A percentile compares a stretch with the other conserved stretches of the same genome.
phyloP scores from a whole-genome alignment of 2,329 filamentous ascomycete species.

The Cyclaneusma minus region DNA sequence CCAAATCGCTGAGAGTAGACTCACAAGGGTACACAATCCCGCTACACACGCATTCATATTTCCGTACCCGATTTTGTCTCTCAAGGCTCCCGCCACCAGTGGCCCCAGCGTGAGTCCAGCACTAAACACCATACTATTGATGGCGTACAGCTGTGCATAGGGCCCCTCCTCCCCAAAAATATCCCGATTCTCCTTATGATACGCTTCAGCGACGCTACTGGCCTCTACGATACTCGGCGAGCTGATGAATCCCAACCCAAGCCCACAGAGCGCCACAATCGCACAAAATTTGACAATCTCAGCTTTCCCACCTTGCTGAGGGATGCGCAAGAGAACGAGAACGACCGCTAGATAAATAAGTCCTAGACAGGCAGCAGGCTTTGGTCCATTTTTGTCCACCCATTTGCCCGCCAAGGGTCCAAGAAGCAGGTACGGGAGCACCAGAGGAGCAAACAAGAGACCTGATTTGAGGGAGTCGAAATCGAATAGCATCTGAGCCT shows the following conservation, averaged over 20 bases:
- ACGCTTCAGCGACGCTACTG: conserved; percentile 36
- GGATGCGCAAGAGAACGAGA: conserved; percentile 24
- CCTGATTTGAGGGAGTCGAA: conserved; percentile 22
- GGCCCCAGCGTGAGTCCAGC: conserved; percentile 44
- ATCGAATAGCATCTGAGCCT: conserved; percentile 20
- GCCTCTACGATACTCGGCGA: conserved; percentile 40
- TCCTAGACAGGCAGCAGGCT: conserved; percentile 18
- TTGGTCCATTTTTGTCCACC: conserved; percentile 22
- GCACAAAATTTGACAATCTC: conserved; percentile 29
- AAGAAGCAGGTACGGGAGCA: conserved; percentile 21
- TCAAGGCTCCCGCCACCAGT: conserved; percentile 34
- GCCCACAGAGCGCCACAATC: conserved; percentile 29
- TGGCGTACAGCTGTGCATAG: conserved; percentile 49
- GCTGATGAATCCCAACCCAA: conserved; percentile 36
- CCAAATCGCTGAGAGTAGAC: conserved; percentile 9
- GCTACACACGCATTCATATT: conserved; percentile 28
- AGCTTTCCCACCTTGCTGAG: conserved; percentile 20
- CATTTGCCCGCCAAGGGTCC: conserved; percentile 20
- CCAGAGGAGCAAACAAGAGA: conserved; percentile 22
- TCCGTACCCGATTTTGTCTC: conserved; percentile 35
- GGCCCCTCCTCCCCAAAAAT: conserved; percentile 40
- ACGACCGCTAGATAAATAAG: conserved; percentile 10
- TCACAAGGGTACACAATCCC: conserved; percentile 8
- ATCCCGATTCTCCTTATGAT: conserved; percentile 35
- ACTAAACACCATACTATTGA: conserved; percentile 48